These are phyloP conservation scores for Pseudozyma hubeiensis DNA, from an alignment of 1,284 basidiomycete species.

Conservation along the genomic window DNA sequence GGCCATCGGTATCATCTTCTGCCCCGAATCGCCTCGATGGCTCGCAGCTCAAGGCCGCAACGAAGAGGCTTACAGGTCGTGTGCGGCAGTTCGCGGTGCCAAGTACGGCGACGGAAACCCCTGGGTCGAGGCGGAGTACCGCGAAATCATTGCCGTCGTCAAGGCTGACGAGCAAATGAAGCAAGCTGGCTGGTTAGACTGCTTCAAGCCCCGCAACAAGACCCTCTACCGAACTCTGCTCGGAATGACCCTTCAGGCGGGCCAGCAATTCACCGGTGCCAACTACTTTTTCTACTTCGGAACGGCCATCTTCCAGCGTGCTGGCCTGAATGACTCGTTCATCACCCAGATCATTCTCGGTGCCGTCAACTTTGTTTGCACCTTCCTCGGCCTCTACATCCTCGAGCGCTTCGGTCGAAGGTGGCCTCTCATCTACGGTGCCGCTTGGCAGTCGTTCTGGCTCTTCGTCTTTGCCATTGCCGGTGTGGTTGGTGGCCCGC, in stretches of 20 bases:
- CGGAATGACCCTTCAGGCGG: conserved; percentile 77
- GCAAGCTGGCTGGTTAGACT: conserved; percentile 58
- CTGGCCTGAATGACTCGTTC: conserved; percentile 75
- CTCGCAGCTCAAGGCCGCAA: conserved; percentile 72
- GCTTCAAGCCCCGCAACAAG: conserved; percentile 60
- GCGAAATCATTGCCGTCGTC: conserved; percentile 61
- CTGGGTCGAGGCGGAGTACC: conserved; percentile 63
- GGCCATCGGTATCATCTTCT: conserved; percentile 77
- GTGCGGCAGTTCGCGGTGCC: conserved; percentile 75
- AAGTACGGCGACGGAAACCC: conserved; percentile 60
- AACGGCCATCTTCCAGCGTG: conserved; percentile 78
- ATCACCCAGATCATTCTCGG: conserved; percentile 76
- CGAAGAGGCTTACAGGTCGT: conserved; percentile 73
- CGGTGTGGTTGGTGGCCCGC: conserved; percentile 77
- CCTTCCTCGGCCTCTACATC: conserved; percentile 74
- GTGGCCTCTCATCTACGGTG: conserved; percentile 72
- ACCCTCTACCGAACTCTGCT: conserved; percentile 66
- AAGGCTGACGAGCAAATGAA: conserved; percentile 38
- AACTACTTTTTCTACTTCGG: conserved; percentile 70
- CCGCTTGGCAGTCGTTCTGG: conserved; percentile 77
- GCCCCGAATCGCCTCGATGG: conserved; percentile 82
- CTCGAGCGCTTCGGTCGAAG: conserved; percentile 75
- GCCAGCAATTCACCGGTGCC: conserved; percentile 81
- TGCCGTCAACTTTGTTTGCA: conserved; percentile 74
- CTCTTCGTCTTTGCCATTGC: conserved; percentile 81